Base-by-base conservation (phyloP, 2,329 filamentous ascomycete genomes). In the Clarireedia monteithiana region DNA sequence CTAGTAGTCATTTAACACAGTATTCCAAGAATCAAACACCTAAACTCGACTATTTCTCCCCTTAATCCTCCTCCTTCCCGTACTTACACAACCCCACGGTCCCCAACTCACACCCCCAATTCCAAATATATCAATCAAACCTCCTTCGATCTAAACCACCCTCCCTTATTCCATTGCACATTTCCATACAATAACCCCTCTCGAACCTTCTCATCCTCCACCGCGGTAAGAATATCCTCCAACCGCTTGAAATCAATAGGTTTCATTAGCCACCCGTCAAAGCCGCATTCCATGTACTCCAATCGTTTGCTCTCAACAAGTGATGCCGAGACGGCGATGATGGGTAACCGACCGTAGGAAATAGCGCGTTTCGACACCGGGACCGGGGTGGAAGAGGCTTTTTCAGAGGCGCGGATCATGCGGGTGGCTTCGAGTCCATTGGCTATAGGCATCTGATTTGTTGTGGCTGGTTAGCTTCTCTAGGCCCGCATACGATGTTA, bases 181-280 rank as follows among this genome's bases (percentile, higher is more conserved):
- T 82, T 75, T 40, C 76, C 71, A 66, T 95, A 95, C 1, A 91
- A 67, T 62, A 82, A 84, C 12, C 75, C 70, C n/a, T 79, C 70
- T 15, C 89, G 78, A 0, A 77, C 72, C 0, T 78, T 71, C 0
- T 78, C 72, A 46, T 89, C 78, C 3, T 82, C 76, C 38, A 94
- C 88, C 1, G 89, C 89, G 1, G 74, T 70, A 55, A 95, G 76
- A 5, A 95, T 75, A 20, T 79, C 77, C 58, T 82, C 82, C 0
- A 95, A 75, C 7, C 89, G 79, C 61, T 83, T 81, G 67, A 95
- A 95, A 59, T 92, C 84, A 42, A 95, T 88, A 0, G 90, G 90
- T 66, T 95, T 95, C 56, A 95, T 74, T 27, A 96, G 91, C 90
- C 90, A 95, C 23, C 87, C 91, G 62, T 95, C 90, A 62, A 96